A percentile compares a stretch with the other conserved stretches of the same genome.
Conservation (phyloP, 208 protist species). For the Trypanosoma cruzi region DNA sequence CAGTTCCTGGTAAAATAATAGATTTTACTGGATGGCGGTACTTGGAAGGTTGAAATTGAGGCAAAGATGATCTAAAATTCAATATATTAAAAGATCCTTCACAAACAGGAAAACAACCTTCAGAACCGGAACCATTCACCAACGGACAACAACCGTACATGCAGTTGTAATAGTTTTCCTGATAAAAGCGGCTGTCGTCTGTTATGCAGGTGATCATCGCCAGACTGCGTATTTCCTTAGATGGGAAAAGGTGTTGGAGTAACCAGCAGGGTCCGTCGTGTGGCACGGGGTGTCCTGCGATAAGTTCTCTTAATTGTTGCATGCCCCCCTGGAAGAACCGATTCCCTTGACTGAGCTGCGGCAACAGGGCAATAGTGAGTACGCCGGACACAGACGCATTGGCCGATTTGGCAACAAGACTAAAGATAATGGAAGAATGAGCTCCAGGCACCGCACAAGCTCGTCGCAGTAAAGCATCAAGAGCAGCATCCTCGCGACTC, state of each 20-base stretch:
- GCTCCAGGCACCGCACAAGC: not conserved
- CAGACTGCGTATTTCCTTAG: not conserved
- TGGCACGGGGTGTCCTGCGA: constrained; percentile 1
- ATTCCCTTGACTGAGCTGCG: constrained; percentile 11
- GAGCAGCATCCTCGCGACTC: constrained; percentile 7
- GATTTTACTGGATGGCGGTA: no score
- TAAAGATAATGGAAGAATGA: constrained; percentile 26
- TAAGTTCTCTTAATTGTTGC: constrained; percentile 14
- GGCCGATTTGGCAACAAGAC: constrained; percentile 2
- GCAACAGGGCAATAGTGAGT: constrained; percentile 29
- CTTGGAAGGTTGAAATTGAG: no score
- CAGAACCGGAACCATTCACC: not conserved
- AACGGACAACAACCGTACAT: constrained; percentile 3
- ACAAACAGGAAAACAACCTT: no score
- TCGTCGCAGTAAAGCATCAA: constrained; percentile 2
- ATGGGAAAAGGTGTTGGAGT: constrained; percentile 5
- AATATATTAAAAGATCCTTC: no score
- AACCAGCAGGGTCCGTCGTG: constrained; percentile 4
- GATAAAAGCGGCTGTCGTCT: not conserved
- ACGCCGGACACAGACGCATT: not conserved
- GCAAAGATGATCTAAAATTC: not conserved
- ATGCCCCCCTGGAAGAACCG: constrained; percentile 17
- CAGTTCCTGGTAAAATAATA: no score
- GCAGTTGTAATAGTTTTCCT: constrained; percentile 2
- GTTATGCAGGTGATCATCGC: constrained; percentile 14